A percentile compares a stretch with the other conserved stretches of the same genome.
Conservation (phyloP, 2,329 filamentous ascomycete species). For the Monosporascus sp. region DNA sequence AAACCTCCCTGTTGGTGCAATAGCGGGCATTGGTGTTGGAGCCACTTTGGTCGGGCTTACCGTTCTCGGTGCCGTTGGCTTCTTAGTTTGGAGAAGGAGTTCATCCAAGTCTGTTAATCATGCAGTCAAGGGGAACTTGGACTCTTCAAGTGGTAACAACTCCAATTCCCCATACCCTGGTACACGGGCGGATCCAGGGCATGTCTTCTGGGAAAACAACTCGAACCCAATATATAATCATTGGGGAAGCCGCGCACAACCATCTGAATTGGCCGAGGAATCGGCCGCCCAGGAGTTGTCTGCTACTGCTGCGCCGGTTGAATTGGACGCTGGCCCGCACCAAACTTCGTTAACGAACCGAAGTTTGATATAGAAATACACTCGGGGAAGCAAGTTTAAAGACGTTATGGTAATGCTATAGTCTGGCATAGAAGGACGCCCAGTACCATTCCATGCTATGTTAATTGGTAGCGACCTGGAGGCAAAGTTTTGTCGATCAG, state of each 20-base stretch:
- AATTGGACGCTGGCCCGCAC: not conserved
- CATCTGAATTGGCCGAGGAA: not conserved
- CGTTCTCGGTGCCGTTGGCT: not conserved
- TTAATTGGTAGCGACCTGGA: no score
- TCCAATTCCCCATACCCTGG: not conserved
- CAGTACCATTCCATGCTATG: no score
- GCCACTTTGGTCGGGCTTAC: not conserved
- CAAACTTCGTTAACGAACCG: no score
- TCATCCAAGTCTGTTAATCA: not conserved
- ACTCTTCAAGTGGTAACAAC: not conserved
- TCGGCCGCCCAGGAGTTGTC: not conserved
- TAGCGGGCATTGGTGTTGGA: not conserved
- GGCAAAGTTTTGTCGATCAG: no score
- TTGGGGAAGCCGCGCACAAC: not conserved
- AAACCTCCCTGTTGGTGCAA: not conserved
- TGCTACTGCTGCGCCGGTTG: not conserved
- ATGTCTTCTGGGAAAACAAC: not conserved
- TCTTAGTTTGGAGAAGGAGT: not conserved
- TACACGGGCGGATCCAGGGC: not conserved
- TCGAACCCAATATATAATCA: not conserved
- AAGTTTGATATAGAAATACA: no score
- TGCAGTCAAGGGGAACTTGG: not conserved
- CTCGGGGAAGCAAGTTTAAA: no score
- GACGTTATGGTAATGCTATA: no score
- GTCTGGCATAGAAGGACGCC: no score